Percentiles rank a stretch among this genome's conserved stretches.
Conservation (phyloP, 1,139 yeast genomes). For the Taiozyma sp. region DNA sequence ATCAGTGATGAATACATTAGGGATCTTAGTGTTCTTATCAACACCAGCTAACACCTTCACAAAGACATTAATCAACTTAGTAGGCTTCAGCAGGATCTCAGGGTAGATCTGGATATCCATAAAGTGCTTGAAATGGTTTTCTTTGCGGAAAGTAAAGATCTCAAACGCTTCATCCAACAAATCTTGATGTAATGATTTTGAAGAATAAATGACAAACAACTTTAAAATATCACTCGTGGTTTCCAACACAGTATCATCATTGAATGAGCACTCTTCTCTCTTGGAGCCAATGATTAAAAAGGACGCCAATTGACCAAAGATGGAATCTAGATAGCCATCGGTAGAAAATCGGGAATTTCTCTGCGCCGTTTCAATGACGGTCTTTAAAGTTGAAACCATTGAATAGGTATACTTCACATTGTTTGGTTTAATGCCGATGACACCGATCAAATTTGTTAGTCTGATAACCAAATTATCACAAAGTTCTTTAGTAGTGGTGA, state of each 20-base stretch:
- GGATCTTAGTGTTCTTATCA: conserved; percentile 31
- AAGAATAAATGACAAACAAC: conserved; percentile 25
- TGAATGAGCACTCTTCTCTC: not conserved
- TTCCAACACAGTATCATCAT: conserved; percentile 25
- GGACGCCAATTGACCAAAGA: conserved; percentile 11
- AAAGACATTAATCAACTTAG: conserved; percentile 43
- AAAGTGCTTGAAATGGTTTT: conserved; percentile 12
- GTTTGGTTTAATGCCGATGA: conserved; percentile 2
- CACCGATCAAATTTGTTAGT: conserved; percentile 39
- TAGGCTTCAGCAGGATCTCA: conserved; percentile 31
- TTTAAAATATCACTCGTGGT: conserved; percentile 28
- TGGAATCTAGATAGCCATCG: conserved; percentile 13
- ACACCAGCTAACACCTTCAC: conserved; percentile 47
- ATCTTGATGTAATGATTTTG: conserved; percentile 25
- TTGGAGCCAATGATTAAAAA: conserved; percentile 5
- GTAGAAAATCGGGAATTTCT: conserved; percentile 14
- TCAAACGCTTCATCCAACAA: conserved; percentile 33
- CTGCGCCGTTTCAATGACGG: conserved; percentile 13
- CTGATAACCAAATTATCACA: conserved; percentile 49
- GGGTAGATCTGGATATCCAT: conserved; percentile 15
- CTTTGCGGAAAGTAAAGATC: conserved; percentile 24
- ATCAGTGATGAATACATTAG: conserved; percentile 10
- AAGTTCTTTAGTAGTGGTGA: conserved; percentile 42
- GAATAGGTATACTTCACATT: conserved; percentile 12
- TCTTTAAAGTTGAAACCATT: conserved; percentile 15